Evolutionary conservation across 257 asterid species (phyloP).

Genomic region (Nyctanthes arbortristis): DNA sequence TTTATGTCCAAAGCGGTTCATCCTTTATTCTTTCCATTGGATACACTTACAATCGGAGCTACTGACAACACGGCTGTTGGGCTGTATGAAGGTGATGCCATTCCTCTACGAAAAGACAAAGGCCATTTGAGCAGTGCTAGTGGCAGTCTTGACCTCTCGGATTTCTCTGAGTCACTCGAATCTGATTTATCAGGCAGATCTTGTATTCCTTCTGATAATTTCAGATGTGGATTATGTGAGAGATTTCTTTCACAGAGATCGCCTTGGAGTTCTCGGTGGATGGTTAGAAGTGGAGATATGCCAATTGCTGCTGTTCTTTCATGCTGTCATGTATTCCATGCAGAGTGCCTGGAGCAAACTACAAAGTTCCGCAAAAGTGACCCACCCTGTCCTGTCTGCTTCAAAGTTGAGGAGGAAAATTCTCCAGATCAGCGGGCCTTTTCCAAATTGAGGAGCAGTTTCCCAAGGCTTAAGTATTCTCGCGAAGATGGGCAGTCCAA

Average conservation of each 20-base stretch:
- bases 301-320: constrained; percentile 90
- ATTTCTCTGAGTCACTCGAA: constrained; percentile 55
- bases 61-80: constrained; percentile 28
- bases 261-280: constrained; percentile 89
- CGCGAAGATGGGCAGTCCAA: constrained; percentile 71
- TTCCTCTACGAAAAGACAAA: constrained; percentile 56
- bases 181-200: constrained; percentile 39
- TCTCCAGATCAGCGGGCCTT: constrained; percentile 58
- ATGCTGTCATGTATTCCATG: constrained; percentile 90
- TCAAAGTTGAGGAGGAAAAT: constrained; percentile 60
- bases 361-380: constrained; percentile 76
- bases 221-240: constrained; percentile 81
- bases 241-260: constrained; percentile 87
- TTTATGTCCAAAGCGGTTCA: constrained; percentile 92
- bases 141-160: constrained; percentile 72
- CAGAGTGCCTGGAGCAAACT: constrained; percentile 90
- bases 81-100: constrained; percentile 41
- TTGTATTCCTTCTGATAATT: constrained; percentile 49
- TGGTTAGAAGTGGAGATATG: constrained; percentile 88
- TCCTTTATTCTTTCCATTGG: constrained; percentile 71
- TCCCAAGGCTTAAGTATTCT: constrained; percentile 64
- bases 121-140: constrained; percentile 58
- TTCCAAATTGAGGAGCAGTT: constrained; percentile 51
- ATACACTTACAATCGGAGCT: constrained; percentile 42
- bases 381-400: constrained; percentile 90